These are phyloP conservation scores for Auriscalpium vulgare DNA, from an alignment of 768 basidiomycete species.

Conservation along the genomic window DNA sequence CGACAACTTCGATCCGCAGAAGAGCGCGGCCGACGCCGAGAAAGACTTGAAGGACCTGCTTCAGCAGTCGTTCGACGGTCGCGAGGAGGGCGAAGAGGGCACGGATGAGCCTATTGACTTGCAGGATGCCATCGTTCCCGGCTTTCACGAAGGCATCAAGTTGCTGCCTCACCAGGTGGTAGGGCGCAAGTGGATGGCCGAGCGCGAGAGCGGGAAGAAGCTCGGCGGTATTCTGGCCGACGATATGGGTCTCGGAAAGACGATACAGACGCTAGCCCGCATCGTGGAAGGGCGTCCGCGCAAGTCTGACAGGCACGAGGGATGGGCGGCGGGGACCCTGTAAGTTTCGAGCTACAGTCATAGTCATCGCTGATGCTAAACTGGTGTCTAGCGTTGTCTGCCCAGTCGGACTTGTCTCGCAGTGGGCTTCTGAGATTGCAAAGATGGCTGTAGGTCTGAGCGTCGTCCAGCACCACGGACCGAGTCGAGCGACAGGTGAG, in stretches of 20 bases:
- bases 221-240: slow-evolving; percentile 87
- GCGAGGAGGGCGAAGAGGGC: slow-evolving; percentile 38
- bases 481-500: slow-evolving; percentile 60
- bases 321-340: slow-evolving; percentile 69
- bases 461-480: slow-evolving; percentile 81
- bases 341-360: slow-evolving; percentile 26
- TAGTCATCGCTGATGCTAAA: not conserved
- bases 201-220: slow-evolving; percentile 72
- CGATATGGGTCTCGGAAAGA: slow-evolving; percentile 87
- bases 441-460: slow-evolving; percentile 60
- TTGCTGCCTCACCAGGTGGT: slow-evolving; percentile 85
- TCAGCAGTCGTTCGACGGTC: slow-evolving; percentile 48
- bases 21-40: slow-evolving; percentile 54
- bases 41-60: slow-evolving; percentile 73
- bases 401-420: slow-evolving; percentile 79
- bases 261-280: slow-evolving; percentile 82
- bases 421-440: slow-evolving; percentile 84
- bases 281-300: slow-evolving; percentile 77
- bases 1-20: slow-evolving; percentile 26
- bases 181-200: slow-evolving; percentile 81
- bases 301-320: slow-evolving; percentile 60
- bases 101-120: slow-evolving; percentile 45
- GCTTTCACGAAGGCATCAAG: slow-evolving; percentile 60
- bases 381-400: slow-evolving; percentile 60
- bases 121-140: slow-evolving; percentile 64